A percentile compares a stretch with the other conserved stretches of the same genome.
Evolutionary conservation across 2,329 filamentous ascomycete species (phyloP).

Genomic region (Trichoderma atrobrunneum): DNA sequence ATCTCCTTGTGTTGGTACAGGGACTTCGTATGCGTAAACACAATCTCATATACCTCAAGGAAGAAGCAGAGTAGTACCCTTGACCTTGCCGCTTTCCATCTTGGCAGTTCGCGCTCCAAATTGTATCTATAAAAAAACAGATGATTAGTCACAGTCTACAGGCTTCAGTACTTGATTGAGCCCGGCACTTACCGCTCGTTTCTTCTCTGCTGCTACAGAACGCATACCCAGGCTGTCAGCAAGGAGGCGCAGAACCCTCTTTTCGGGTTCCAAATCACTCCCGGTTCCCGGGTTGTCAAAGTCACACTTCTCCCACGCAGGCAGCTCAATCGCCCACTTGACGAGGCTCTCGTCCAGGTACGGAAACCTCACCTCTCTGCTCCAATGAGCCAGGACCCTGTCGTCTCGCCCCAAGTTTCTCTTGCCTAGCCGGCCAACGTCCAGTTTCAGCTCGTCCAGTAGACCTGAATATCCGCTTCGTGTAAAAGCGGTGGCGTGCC

Average conservation of each 20-base stretch:
- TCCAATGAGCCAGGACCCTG: conserved; percentile 84
- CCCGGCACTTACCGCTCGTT: conserved; percentile 39
- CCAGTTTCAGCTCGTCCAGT: conserved; percentile 77
- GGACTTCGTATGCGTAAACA: not conserved
- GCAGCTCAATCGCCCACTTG: conserved; percentile 70
- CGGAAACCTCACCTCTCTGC: conserved; percentile 83
- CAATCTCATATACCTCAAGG: conserved; percentile 33
- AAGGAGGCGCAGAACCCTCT: conserved; percentile 74
- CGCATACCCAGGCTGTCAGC: conserved; percentile 71
- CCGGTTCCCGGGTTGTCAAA: conserved; percentile 56
- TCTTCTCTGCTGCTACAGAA: conserved; percentile 79
- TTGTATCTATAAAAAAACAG: conserved; percentile 57
- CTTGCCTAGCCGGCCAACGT: conserved; percentile 81
- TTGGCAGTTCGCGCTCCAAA: conserved; percentile 81
- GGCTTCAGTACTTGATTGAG: not conserved
- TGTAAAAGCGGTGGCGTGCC: conserved; percentile 75
- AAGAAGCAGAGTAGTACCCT: conserved; percentile 61
- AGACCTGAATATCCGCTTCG: conserved; percentile 68
- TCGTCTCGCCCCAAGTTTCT: conserved; percentile 96
- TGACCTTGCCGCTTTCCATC: conserved; percentile 68
- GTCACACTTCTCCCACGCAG: conserved; percentile 84
- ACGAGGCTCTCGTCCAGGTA: conserved; percentile 86
- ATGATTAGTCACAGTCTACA: not conserved
- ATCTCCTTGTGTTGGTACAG: not conserved
- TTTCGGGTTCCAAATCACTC: conserved; percentile 65